Base-by-base conservation (phyloP, 371 early-diverging fungal genomes). In the Gilbertella persicaria region DNA sequence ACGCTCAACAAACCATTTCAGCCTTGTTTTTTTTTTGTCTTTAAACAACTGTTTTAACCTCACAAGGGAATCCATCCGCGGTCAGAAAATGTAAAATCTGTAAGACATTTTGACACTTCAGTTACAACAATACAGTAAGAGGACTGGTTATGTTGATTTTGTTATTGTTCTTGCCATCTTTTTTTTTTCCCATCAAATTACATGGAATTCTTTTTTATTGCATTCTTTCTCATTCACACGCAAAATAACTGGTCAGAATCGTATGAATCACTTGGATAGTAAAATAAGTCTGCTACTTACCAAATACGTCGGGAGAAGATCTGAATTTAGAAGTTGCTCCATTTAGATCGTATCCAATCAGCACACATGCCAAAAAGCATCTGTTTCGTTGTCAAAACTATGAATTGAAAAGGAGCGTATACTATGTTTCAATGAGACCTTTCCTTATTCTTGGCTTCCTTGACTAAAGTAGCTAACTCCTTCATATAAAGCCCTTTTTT, bases 51-150 rank as follows among this genome's bases (percentile, higher is more conserved):
- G 12, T 56, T 45, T 45, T 51, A 50, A 35, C 58, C 58, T 35
- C 33, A 58, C 52, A 52, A 58, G 58, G 58, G 52, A 58, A 58
- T 52, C 33, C 14, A 13, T 17, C 58, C 58, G 58, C 58, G 52
- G 58, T 43, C 44, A 44, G 50, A 50, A 57, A 33, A 42, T 21
- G 40, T 23, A 33, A 42, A 35, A 33, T 14, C n/a, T 29, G 23
- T 30, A 25, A 23, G 14, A 23, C 17, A 21, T 42, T 52, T 51
- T 52, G 43, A 30, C 43, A 33, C 20, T 17, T 47, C 24, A 20
- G 8, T 36, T 45, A 29, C 7, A 23, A 14, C n/a, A 42, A 42
- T 24, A 42, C 43, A 24, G 42, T 20, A 33, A 33, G 6, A 9
- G 2, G 33, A 12, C 33, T 33, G 13, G 10, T 33, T 45, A n/a